phyloP scores from a whole-genome alignment of 2,329 filamentous ascomycete genomes.

The Chaetomium globosum region DNA sequence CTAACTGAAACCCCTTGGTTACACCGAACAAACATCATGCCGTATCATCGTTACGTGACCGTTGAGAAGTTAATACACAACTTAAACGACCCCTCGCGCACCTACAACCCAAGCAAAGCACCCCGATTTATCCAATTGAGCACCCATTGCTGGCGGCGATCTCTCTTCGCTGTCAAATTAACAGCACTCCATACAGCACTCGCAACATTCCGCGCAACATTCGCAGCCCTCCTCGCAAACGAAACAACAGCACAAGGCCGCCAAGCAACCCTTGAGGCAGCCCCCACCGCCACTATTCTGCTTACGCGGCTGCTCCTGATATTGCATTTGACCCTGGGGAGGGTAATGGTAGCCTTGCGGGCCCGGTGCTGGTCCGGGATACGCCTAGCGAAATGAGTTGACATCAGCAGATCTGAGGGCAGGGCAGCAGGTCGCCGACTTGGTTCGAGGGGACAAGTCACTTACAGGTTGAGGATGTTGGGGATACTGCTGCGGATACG shows the following conservation, averaged over 20 bases:
- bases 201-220: constrained; percentile 52
- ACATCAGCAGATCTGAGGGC: constrained; percentile 18
- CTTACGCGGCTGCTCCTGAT: constrained; percentile 48
- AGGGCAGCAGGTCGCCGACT: neutral
- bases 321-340: constrained; percentile 50
- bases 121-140: neutral
- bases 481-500: constrained; percentile 41
- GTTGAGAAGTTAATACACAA: neutral
- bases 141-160: neutral
- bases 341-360: constrained; percentile 46
- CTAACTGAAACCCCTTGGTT: neutral
- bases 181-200: constrained; percentile 45
- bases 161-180: constrained; percentile 24
- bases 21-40: neutral
- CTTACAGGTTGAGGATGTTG: constrained; percentile 51
- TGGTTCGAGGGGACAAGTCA: constrained; percentile 21
- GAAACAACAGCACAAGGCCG: constrained; percentile 55
- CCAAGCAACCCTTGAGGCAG: constrained; percentile 52
- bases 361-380: constrained; percentile 41
- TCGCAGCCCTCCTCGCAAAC: constrained; percentile 56
- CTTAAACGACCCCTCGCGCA: neutral
- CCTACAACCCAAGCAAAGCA: neutral
- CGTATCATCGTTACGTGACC: neutral
- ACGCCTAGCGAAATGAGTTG: constrained; percentile 39
- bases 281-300: constrained; percentile 44